Evolutionary conservation across 495 filamentous ascomycete genomes (phyloP).

Genomic region (Tuber calosporum): DNA sequence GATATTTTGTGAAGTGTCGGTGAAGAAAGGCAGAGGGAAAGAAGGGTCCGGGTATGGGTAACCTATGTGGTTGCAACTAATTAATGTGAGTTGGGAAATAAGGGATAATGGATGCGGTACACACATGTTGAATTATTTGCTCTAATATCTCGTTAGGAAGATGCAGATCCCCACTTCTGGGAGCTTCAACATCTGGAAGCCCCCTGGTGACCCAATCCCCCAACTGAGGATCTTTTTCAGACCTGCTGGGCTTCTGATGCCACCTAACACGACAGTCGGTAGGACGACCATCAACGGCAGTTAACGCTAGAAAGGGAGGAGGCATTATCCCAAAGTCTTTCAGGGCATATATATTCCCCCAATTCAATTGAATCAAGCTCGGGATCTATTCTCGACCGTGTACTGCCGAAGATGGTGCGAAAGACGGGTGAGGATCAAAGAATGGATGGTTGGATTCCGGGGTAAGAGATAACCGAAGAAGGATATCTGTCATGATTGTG

Average conservation of each 20-base stretch:
- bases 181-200: not conserved
- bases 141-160: conserved; percentile 1
- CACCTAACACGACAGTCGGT: not conserved
- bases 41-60: conserved; percentile 1
- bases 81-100: not conserved
- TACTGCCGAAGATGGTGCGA: not conserved
- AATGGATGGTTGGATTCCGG: not conserved
- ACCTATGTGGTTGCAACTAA: not conserved
- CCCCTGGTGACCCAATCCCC: conserved; percentile 1
- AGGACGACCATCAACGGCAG: not conserved
- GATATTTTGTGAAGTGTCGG: not conserved
- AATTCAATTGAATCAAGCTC: not conserved
- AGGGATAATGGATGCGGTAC: not conserved
- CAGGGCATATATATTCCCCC: not conserved
- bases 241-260: not conserved
- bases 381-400: not conserved
- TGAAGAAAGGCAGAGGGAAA: not conserved
- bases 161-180: not conserved
- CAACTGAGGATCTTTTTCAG: not conserved
- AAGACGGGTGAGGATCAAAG: not conserved
- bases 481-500: conserved; percentile 2
- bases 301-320: conserved; percentile 3
- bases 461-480: not conserved
- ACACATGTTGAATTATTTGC: not conserved
- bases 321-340: not conserved